Evolutionary conservation across 352 stramenopile species (phyloP), one percentile per base, ranked within the genome.

Genomic region (Plasmopara viticola): DNA sequence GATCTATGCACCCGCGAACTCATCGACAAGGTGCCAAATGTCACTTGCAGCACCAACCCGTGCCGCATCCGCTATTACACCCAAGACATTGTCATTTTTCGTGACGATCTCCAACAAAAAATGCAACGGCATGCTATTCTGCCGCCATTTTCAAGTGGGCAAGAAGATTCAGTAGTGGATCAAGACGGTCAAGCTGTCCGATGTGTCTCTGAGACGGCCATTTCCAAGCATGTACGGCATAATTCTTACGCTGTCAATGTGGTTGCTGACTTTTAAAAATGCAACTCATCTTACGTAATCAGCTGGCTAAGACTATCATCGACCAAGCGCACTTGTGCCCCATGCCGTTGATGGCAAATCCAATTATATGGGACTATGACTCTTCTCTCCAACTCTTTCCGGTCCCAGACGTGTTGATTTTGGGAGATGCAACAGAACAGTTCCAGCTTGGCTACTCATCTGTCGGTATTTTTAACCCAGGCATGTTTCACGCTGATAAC

Each of bases 301-400:
- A 90, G 78, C 52, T 96, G 72, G 70, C 84, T 66, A 83, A 88
- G 67, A 90, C 87, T 50, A 50, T 97, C 9, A 83, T 98, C 37
- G 87, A 97, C 59, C 92, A 98, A 74, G 87, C 84, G 12, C 93
- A 98, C 56, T 67, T 98, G 55, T 94, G 79, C 54, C 94, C 94
- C 7, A 64, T 97, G 33, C 86, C 87, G 31, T 59, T 96, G 12
- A 79, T 90, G 51, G 71, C 76, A 20, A 80, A 77, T 53, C 92
- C 94, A n/a, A 95, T 98, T 54, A 95, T 95, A 60, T 97, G 91
- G 90, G 84, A 92, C 18, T 97, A 93, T 55, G 91, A 98, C 66
- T 80, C 90, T 37, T 78, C 87, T 5, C 60, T 98, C 38, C 80
- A 93, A 48, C 72, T 98, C 13, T 97, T 97, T 64, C 94, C 94